Conservation (phyloP, 768 basidiomycete genomes). For the Exidia glandulosa region DNA sequence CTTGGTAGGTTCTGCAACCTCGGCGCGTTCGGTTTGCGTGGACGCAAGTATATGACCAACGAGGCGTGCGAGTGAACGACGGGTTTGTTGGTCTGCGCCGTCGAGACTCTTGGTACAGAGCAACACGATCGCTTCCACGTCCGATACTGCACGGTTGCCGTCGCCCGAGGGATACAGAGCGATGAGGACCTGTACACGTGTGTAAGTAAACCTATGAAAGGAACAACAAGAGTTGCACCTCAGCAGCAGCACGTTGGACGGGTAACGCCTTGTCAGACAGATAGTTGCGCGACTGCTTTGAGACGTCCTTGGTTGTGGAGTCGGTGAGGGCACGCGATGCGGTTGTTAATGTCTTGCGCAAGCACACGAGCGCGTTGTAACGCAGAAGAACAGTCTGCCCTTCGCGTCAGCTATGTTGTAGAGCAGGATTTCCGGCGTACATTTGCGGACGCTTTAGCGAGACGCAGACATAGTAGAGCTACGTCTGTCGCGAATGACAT, state of each 20-base stretch:
- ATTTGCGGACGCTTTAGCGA: conserved; percentile 52
- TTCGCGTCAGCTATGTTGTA: conserved; percentile 1
- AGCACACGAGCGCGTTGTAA: conserved; percentile 63
- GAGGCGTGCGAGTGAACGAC: conserved; percentile 68
- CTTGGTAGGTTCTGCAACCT: conserved; percentile 28
- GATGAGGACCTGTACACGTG: conserved; percentile 34
- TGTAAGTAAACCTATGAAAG: conserved; percentile 10
- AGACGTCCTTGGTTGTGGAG: conserved; percentile 60
- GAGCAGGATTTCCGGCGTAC: conserved; percentile 31
- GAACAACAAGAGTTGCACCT: conserved; percentile 34
- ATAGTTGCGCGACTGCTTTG: conserved; percentile 69
- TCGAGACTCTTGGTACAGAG: conserved; percentile 69
- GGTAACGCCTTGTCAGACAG: conserved; percentile 75
- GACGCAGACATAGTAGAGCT: conserved; percentile 49
- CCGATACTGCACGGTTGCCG: conserved; percentile 44
- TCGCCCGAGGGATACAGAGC: conserved; percentile 51
- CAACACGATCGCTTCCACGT: conserved; percentile 65
- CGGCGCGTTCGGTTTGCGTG: conserved; percentile 59
- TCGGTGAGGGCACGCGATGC: conserved; percentile 83
- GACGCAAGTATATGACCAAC: conserved; percentile 75
- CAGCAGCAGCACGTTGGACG: conserved; percentile 74
- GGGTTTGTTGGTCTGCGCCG: conserved; percentile 69
- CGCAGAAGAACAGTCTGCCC: conserved; percentile 68
- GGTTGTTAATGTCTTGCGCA: conserved; percentile 68
- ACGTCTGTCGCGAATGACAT: conserved; percentile 96